Evolutionary conservation across 805 yeast genomes (phyloP), one percentile per base, ranked within the genome.

Genomic region (Candida taoyuanica): DNA sequence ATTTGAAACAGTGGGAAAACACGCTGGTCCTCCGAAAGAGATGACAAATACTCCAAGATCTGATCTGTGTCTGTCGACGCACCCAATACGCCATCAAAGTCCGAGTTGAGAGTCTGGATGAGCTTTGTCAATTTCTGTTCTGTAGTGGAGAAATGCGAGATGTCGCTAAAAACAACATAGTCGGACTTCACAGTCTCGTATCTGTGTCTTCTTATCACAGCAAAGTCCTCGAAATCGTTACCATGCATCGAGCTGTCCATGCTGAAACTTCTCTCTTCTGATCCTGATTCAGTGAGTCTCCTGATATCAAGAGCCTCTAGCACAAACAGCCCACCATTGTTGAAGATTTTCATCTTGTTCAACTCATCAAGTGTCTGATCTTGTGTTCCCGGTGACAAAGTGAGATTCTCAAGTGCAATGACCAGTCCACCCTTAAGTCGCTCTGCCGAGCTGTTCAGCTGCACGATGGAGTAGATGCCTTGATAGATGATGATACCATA

Each of bases 221-320:
- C 56, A 44, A 55, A 53, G 12, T 43, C 58, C 11, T 39, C 47
- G 36, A 55, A 53, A 4, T 40, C 58, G 28, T 36, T 43, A 11
- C 26, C 31, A 5, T 15, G 15, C n/a, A n/a, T n/a, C n/a, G n/a
- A n/a, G 11, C 23, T 17, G 5, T 31, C 39, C 3, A 16, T 8
- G 7, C 32, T 21, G 9, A 24, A 34, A 16, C 18, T 17, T 6
- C 17, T 7, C 4, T 27, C 18, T 3, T 29, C 34, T 18, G 25
- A 9, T 5, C n/a, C 33, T 6, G 28, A 6, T 5, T 23, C 4
- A 1, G 29, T 14, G 2, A 51, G 5, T 1, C 16, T 9, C 3
- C 39, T 36, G 3, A 38, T 11, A 5, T 42, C 33, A 6, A 54
- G 27, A 12, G 37, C 42, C 7, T 50, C 55, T 12, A 29, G 7